Conservation (phyloP, 2,329 filamentous ascomycete genomes). For the Aspergillus fructus region DNA sequence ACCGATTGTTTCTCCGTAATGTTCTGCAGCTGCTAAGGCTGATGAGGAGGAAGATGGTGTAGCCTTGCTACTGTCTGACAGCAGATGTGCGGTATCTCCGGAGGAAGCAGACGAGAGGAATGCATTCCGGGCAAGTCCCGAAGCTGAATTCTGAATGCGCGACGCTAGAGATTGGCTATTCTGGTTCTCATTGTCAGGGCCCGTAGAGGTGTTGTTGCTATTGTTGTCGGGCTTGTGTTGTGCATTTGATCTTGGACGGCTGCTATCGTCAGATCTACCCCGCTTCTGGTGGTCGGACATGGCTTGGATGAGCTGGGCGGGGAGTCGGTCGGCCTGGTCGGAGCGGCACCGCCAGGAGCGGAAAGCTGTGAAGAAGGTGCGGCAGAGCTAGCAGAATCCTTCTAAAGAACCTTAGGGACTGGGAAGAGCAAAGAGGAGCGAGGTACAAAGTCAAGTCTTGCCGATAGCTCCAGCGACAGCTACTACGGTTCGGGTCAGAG, state of each 20-base stretch:
- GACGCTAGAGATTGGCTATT: constrained; percentile 23
- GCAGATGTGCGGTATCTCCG: constrained; percentile 22
- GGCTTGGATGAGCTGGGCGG: constrained; percentile 5
- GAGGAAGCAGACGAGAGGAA: constrained; percentile 25
- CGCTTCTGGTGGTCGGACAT: constrained; percentile 24
- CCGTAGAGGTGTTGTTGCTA: neutral
- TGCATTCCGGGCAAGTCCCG: constrained; percentile 32
- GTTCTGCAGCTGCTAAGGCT: constrained; percentile 20
- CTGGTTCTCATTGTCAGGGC: constrained; percentile 13
- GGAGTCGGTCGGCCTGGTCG: constrained; percentile 1
- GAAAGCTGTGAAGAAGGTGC: neutral
- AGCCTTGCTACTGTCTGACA: constrained; percentile 24
- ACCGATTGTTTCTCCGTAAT: constrained; percentile 12
- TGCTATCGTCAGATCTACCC: constrained; percentile 19
- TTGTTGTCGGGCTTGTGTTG: constrained; percentile 9
- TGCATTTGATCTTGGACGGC: constrained; percentile 5
- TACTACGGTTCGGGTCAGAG: constrained; percentile 16
- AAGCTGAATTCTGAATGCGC: constrained; percentile 36
- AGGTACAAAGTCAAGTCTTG: neutral
- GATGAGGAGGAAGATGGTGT: constrained; percentile 17
- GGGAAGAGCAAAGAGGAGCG: neutral
- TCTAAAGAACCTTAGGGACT: constrained; percentile 3
- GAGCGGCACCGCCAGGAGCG: constrained; percentile 1
- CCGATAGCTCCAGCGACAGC: neutral
- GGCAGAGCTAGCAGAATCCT: constrained; percentile 4